Evolutionary conservation across 768 basidiomycete species (phyloP), one percentile per base, ranked within the genome.

Genomic region (Trametes cinnabarina): DNA sequence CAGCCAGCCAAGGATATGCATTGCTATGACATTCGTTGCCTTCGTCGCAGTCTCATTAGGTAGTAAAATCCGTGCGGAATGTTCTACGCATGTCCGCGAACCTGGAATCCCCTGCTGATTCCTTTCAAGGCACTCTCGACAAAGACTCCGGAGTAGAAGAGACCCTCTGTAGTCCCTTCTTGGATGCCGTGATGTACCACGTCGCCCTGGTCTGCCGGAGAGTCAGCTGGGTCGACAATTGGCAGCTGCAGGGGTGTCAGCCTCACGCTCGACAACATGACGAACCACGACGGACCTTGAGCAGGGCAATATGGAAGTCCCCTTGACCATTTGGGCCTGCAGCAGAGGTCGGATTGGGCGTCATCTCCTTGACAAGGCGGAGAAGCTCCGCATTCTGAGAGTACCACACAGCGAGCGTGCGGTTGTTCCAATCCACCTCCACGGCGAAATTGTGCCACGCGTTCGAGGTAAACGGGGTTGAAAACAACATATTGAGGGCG

Each of bases 381-480:
- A 86, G 75, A 0, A 69, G 67, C 6, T 53, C 35, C 3, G 57
- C 74, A 28, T 80, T 75, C 11, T 61, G 65, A 0, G 85, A 87
- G 65, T 82, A 85, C 41, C 78, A 77, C 3, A 82, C 78, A 8
- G 69, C 72, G 17, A 85, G 73, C 1, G 82, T 82, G 46, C 71
- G 73, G 19, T 73, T 68, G 19, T 73, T 73, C 83, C 82, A 87
- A 66, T 84, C 79, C 35, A 86, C 76, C 53, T 77, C 76, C 37
- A 85, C 65, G 0, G 81, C 84, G 63, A 85, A 82, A 69, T 85
- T 86, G 67, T 85, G 83, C 83, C 84, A 86, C 17, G 65, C 64
- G 2, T 58, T 61, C 4, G 73, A 57, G 3, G 69, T 67, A 69
- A 84, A 83, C 2, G 77, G 72, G 0, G 78, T 73, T 19, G 69